Conservation (phyloP, 2,329 filamentous ascomycete genomes). For the Cladosporium cucumerinum region DNA sequence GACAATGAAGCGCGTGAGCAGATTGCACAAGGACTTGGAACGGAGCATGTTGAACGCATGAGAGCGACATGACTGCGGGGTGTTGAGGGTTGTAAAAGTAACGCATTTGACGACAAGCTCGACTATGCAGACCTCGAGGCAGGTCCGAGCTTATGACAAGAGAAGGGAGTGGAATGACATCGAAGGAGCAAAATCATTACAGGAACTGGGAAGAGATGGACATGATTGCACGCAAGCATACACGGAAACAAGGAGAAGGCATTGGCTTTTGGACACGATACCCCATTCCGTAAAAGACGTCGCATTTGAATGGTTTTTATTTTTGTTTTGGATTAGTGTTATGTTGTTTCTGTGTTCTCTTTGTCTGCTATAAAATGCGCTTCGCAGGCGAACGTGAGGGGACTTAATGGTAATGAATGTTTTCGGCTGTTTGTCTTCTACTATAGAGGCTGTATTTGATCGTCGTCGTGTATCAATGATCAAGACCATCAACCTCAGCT, state of each 20-base stretch:
- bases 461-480: neutral
- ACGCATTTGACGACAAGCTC: neutral
- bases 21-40: too few relatives aligned
- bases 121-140: neutral
- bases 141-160: neutral
- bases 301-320: neutral
- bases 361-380: neutral
- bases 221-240: neutral
- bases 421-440: neutral
- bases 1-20: conserved; percentile 11
- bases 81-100: neutral
- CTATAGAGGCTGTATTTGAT: neutral
- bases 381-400: neutral
- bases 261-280: neutral
- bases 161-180: neutral
- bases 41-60: neutral
- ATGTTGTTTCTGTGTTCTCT: neutral
- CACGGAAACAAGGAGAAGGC: neutral
- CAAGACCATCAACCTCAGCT: too few relatives aligned
- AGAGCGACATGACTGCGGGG: neutral
- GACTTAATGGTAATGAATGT: neutral
- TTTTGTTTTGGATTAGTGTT: neutral
- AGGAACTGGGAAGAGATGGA: neutral
- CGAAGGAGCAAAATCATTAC: neutral
- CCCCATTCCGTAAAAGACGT: neutral